A percentile compares a stretch with the other conserved stretches of the same genome.
These are phyloP conservation scores for Magnaporthiopsis incrustans DNA, from an alignment of 2,329 filamentous ascomycete species.

Conservation along the genomic window DNA sequence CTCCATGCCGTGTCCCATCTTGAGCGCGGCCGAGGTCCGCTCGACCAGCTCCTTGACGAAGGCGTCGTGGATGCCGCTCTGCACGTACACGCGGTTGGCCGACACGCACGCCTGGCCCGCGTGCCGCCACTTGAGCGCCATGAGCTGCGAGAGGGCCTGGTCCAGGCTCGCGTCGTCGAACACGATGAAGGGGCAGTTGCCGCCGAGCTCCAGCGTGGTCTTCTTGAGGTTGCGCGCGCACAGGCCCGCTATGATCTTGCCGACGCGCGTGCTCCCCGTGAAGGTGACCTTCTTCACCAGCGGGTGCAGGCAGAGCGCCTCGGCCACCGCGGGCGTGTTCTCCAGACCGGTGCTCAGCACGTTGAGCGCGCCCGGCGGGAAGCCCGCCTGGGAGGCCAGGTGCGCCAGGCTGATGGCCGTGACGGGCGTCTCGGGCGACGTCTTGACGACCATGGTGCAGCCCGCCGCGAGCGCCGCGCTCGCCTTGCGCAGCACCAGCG, in stretches of 20 bases:
- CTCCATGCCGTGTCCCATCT: constrained; percentile 53
- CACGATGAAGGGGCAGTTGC: constrained; percentile 61
- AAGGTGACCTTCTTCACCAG: constrained; percentile 61
- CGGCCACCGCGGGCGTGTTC: constrained; percentile 35
- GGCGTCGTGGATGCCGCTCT: constrained; percentile 50
- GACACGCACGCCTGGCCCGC: constrained; percentile 59
- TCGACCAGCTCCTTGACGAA: constrained; percentile 25
- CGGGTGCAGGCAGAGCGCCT: constrained; percentile 37
- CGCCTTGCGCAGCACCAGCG: constrained; percentile 60
- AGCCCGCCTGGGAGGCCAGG: constrained; percentile 62
- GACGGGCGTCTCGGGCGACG: constrained; percentile 66
- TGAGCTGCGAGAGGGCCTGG: constrained; percentile 41
- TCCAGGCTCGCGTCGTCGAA: constrained; percentile 61
- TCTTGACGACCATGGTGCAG: constrained; percentile 67
- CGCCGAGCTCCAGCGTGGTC: constrained; percentile 61
- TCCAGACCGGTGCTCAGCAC: constrained; percentile 36
- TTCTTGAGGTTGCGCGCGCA: constrained; percentile 62
- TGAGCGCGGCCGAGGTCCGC: constrained; percentile 39
- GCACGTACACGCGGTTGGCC: constrained; percentile 58
- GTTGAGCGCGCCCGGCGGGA: constrained; percentile 63
- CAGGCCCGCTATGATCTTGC: constrained; percentile 55
- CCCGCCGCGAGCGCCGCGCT: constrained; percentile 62
- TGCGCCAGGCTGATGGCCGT: constrained; percentile 62
- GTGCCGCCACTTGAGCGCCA: constrained; percentile 35
- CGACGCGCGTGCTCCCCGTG: constrained; percentile 64